These are phyloP conservation scores for Forsythia suspensa DNA, from an alignment of 257 asterid species.

Conservation along the genomic window DNA sequence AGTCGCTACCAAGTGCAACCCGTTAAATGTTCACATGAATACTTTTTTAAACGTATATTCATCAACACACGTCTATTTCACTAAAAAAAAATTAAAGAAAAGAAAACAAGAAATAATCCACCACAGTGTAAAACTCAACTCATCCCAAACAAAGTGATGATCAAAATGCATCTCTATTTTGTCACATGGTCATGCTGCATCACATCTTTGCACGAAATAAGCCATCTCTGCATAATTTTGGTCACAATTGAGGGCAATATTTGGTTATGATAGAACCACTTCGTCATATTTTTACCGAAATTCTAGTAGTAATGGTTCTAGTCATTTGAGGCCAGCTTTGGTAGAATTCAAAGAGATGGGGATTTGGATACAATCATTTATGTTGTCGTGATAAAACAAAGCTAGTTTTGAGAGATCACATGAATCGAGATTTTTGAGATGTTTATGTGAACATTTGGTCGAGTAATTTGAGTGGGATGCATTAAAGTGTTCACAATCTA, in stretches of 20 bases:
- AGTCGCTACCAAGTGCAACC: too few relatives aligned
- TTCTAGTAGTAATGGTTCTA: slow-evolving; percentile 61
- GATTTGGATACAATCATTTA: slow-evolving; percentile 50
- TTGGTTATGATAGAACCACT: slow-evolving; percentile 53
- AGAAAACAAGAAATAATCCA: too few relatives aligned
- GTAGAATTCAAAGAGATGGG: slow-evolving; percentile 53
- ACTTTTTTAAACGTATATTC: too few relatives aligned
- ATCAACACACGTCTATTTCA: too few relatives aligned
- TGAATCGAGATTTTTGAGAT: slow-evolving; percentile 31
- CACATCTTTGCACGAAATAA: slow-evolving; percentile 51
- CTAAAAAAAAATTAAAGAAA: too few relatives aligned
- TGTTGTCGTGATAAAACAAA: slow-evolving; percentile 46
- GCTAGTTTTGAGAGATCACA: slow-evolving; percentile 35
- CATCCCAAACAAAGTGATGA: too few relatives aligned
- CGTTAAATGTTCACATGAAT: too few relatives aligned
- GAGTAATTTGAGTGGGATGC: slow-evolving; percentile 36
- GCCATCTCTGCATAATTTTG: slow-evolving; percentile 46
- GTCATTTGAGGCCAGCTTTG: slow-evolving; percentile 50
- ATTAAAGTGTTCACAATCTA: slow-evolving; percentile 46
- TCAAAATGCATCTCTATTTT: slow-evolving; percentile 12
- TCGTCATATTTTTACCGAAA: slow-evolving; percentile 56
- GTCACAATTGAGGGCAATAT: slow-evolving; percentile 49
- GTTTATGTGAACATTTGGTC: slow-evolving; percentile 25
- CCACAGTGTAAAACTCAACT: too few relatives aligned
- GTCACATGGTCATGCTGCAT: slow-evolving; percentile 51